Conservation (phyloP, 352 stramenopile genomes). For the Phytophthora sp. region DNA sequence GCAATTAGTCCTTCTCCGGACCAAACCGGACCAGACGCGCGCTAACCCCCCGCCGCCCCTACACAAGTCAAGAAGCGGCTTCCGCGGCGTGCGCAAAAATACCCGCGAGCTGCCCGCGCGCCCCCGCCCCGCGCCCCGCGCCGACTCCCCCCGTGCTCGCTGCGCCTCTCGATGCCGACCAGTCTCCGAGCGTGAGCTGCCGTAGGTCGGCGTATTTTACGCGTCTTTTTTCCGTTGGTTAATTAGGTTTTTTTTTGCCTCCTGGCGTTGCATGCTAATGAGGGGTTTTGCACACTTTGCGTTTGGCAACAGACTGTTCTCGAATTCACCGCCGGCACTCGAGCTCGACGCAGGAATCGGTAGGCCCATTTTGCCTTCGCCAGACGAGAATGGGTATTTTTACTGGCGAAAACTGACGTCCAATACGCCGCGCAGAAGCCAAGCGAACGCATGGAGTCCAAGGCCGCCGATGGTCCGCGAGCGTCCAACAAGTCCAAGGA, state of each 20-base stretch:
- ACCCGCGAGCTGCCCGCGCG: constrained; percentile 4
- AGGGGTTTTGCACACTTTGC: neutral
- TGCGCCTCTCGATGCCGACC: constrained; percentile 25
- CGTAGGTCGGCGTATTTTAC: constrained; percentile 8
- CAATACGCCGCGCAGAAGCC: constrained; percentile 4
- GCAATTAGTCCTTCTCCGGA: constrained; percentile 18
- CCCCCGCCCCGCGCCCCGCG: neutral
- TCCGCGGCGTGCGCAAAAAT: constrained; percentile 28
- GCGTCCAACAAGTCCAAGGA: constrained; percentile 35
- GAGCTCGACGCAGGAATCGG: constrained; percentile 14
- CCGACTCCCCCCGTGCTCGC: neutral
- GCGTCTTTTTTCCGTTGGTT: neutral
- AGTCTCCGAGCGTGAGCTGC: constrained; percentile 18
- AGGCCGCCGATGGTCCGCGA: constrained; percentile 28
- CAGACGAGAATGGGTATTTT: constrained; percentile 8
- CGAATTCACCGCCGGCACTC: constrained; percentile 9
- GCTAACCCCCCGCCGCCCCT: constrained; percentile 19
- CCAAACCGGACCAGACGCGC: constrained; percentile 20
- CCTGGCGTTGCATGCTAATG: constrained; percentile 3
- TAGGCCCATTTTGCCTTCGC: neutral
- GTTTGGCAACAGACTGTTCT: neutral
- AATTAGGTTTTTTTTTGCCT: neutral
- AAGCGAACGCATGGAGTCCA: constrained; percentile 40
- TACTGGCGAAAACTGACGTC: constrained; percentile 16
- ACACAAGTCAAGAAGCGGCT: constrained; percentile 30